phyloP scores from a whole-genome alignment of 2,329 filamentous ascomycete species.

The Eutypa lata region DNA sequence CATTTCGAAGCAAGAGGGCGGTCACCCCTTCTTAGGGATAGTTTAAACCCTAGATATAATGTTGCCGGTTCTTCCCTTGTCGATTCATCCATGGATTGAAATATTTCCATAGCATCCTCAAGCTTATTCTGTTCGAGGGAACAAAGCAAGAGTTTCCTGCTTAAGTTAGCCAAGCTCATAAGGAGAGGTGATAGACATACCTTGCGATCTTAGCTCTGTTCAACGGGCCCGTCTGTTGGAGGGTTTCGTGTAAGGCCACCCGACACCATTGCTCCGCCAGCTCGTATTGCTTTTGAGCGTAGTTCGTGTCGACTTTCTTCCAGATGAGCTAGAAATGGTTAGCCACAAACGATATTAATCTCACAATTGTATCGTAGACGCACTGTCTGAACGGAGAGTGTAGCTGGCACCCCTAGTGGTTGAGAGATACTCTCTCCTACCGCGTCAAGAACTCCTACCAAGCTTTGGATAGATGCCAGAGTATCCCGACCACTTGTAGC shows the following conservation, averaged over 20 bases:
- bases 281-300: slow-evolving; percentile 48
- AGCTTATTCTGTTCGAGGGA: slow-evolving; percentile 58
- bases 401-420: slow-evolving; percentile 55
- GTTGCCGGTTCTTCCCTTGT: slow-evolving; percentile 62
- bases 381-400: slow-evolving; percentile 66
- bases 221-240: slow-evolving; percentile 60
- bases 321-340: slow-evolving; percentile 63
- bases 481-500: slow-evolving; percentile 46
- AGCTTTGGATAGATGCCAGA: slow-evolving; percentile 23
- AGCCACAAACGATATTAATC: neutral
- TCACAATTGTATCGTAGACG: slow-evolving; percentile 22
- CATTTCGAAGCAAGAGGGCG: slow-evolving; percentile 58
- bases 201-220: slow-evolving; percentile 69
- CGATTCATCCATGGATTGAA: slow-evolving; percentile 55
- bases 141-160: slow-evolving; percentile 71
- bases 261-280: slow-evolving; percentile 68
- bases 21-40: slow-evolving; percentile 60
- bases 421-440: slow-evolving; percentile 43
- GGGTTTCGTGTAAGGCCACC: slow-evolving; percentile 63
- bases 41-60: slow-evolving; percentile 72
- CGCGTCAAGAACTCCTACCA: slow-evolving; percentile 20
- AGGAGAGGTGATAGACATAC: slow-evolving; percentile 32
- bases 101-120: slow-evolving; percentile 50
- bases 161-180: slow-evolving; percentile 14
- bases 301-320: slow-evolving; percentile 68